These are phyloP conservation scores for Mrakia gelida DNA, from an alignment of 768 basidiomycete genomes.

Conservation along the genomic window DNA sequence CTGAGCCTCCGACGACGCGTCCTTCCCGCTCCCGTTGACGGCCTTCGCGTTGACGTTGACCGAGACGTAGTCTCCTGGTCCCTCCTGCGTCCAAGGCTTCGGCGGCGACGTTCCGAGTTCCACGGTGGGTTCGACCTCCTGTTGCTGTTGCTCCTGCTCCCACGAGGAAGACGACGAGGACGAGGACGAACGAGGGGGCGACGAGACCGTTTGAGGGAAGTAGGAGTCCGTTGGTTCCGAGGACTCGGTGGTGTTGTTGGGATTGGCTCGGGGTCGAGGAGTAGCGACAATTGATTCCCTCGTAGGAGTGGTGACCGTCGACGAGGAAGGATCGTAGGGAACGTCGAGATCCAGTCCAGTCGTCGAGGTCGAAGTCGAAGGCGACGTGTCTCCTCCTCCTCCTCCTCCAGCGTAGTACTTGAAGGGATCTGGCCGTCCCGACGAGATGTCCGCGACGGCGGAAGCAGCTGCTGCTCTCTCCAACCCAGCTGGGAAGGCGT, in stretches of 20 bases:
- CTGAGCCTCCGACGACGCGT: background rate
- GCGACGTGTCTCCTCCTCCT: background rate
- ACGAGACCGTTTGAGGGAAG: background rate
- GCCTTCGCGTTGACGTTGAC: background rate
- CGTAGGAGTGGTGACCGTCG: background rate
- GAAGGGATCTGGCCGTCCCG: background rate
- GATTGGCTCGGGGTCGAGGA: background rate
- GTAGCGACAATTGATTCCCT: background rate
- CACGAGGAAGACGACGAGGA: too few species aligned
- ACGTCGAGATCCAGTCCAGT: background rate
- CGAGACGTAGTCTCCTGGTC: conserved; percentile 14
- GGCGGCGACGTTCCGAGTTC: too few species aligned
- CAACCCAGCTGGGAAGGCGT: conserved; percentile 15
- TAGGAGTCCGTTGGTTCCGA: background rate
- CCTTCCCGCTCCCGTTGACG: background rate
- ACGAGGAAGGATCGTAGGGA: background rate
- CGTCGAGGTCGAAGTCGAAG: background rate
- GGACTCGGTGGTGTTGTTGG: background rate
- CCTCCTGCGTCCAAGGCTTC: conserved; percentile 11
- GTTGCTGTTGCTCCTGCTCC: background rate
- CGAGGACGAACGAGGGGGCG: background rate
- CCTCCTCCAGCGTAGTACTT: background rate
- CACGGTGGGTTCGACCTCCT: background rate
- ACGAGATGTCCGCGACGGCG: background rate
- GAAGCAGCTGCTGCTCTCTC: background rate